phyloP scores from a whole-genome alignment of 345 rosid genomes.

The Alliaria petiolata region DNA sequence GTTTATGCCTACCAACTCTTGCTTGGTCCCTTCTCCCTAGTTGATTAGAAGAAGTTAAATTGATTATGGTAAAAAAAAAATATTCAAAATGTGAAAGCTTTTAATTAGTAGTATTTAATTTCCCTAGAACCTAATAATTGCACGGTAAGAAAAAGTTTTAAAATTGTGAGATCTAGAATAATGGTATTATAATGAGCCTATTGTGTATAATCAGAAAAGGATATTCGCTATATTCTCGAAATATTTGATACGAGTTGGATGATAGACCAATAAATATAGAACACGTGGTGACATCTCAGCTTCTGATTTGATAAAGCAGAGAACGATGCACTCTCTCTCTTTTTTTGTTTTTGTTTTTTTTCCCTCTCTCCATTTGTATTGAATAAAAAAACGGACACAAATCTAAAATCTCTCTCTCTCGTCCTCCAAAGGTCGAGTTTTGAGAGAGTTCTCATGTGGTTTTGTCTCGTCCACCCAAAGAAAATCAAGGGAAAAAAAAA shows the following conservation, averaged over 20 bases:
- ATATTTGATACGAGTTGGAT: constrained; percentile 18
- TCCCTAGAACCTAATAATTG: background rate
- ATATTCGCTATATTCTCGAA: constrained; percentile 27
- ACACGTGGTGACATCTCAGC: constrained; percentile 25
- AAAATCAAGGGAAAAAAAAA: constrained; percentile 15
- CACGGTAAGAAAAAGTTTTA: background rate
- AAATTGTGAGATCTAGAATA: constrained; percentile 12
- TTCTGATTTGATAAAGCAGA: constrained; percentile 11
- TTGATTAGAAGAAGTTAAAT: background rate
- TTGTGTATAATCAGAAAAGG: background rate
- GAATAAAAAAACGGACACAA: constrained; percentile 27
- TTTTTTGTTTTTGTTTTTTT: background rate
- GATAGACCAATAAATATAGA: background rate
- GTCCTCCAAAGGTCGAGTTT: constrained; percentile 23
- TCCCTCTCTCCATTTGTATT: constrained; percentile 5
- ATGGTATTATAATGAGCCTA: background rate
- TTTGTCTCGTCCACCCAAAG: constrained; percentile 33
- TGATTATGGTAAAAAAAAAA: background rate
- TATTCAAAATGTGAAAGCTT: background rate
- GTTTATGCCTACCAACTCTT: background rate
- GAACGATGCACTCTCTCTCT: background rate
- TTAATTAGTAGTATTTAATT: background rate
- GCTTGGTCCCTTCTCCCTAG: background rate
- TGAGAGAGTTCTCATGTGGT: constrained; percentile 22
- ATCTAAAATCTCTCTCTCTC: constrained; percentile 14